Conservation (phyloP, 2,329 filamentous ascomycete genomes). For the Verticillium klebahnii region DNA sequence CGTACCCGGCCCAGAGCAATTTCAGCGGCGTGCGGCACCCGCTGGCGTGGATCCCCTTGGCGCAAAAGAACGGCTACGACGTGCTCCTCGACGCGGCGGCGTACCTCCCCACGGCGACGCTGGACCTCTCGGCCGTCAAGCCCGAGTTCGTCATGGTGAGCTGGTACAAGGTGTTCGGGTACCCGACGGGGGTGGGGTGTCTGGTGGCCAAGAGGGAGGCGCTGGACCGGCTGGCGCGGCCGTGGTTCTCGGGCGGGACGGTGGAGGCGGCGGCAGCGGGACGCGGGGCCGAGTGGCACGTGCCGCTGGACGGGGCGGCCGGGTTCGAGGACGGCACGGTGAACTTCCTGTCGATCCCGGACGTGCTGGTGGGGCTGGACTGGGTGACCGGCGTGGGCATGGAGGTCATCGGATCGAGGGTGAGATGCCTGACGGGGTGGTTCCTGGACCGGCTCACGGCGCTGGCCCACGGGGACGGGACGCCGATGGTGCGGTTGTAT, state of each 20-base stretch:
- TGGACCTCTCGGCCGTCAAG: slow-evolving; percentile 27
- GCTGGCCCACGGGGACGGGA: slow-evolving; percentile 26
- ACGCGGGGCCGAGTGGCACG: slow-evolving; percentile 21
- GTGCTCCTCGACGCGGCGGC: slow-evolving; percentile 36
- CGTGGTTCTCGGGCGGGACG: slow-evolving; percentile 36
- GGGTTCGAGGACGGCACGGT: slow-evolving; percentile 36
- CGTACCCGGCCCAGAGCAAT: slow-evolving; percentile 42
- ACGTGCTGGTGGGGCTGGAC: slow-evolving; percentile 29
- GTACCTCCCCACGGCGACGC: slow-evolving; percentile 28
- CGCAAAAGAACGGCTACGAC: slow-evolving; percentile 31
- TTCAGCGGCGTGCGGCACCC: slow-evolving; percentile 38
- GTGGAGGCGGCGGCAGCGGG: slow-evolving; percentile 26
- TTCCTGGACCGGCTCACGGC: slow-evolving; percentile 23
- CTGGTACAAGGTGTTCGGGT: slow-evolving; percentile 39
- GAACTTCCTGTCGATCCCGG: slow-evolving; percentile 33
- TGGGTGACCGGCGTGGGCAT: slow-evolving; percentile 26
- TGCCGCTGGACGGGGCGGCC: slow-evolving; percentile 19
- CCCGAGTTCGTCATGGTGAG: slow-evolving; percentile 33
- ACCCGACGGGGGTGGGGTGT: slow-evolving; percentile 35
- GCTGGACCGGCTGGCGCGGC: slow-evolving; percentile 24
- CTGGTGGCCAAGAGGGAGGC: slow-evolving; percentile 27
- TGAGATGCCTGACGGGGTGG: slow-evolving; percentile 31
- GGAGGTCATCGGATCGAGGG: slow-evolving; percentile 21
- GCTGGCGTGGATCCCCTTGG: slow-evolving; percentile 27
- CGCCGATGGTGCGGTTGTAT: slow-evolving; percentile 27